These are phyloP conservation scores for Cladorrhinum sp. DNA, from an alignment of 2,329 filamentous ascomycete species.

Conservation along the genomic window DNA sequence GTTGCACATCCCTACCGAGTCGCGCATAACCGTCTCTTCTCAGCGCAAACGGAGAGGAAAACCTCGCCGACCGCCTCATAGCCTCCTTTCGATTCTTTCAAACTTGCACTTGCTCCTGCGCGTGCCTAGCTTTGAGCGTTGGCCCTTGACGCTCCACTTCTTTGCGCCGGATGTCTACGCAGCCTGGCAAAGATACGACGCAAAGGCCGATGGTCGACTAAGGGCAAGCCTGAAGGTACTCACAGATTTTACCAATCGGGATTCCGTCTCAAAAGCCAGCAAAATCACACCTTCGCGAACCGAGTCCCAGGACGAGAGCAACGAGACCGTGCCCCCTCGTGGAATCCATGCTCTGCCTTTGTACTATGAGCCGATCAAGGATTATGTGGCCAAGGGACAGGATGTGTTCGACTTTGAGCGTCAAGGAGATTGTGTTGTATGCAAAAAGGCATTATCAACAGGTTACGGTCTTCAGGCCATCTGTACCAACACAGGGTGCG, in stretches of 20 bases:
- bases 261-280: neutral
- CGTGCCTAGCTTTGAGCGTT: constrained; percentile 73
- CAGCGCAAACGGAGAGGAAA: constrained; percentile 51
- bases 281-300: neutral
- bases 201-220: constrained; percentile 46
- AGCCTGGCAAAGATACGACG: constrained; percentile 63
- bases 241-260: constrained; percentile 48
- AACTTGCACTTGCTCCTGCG: constrained; percentile 79
- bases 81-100: constrained; percentile 66
- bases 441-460: constrained; percentile 43
- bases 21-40: constrained; percentile 55
- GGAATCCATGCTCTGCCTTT: constrained; percentile 55
- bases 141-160: constrained; percentile 81
- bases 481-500: constrained; percentile 52
- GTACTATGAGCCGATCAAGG: constrained; percentile 52
- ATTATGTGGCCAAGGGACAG: constrained; percentile 54
- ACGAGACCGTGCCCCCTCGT: constrained; percentile 26
- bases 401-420: constrained; percentile 54
- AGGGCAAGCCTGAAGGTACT: constrained; percentile 50
- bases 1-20: constrained; percentile 66
- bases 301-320: neutral
- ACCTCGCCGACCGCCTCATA: constrained; percentile 55
- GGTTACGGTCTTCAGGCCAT: constrained; percentile 54
- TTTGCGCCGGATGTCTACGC: constrained; percentile 67
- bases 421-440: constrained; percentile 55